Evolutionary conservation across 2,329 filamentous ascomycete genomes (phyloP), one percentile per base, ranked within the genome.

Genomic region (Graphilbum fragrans): DNA sequence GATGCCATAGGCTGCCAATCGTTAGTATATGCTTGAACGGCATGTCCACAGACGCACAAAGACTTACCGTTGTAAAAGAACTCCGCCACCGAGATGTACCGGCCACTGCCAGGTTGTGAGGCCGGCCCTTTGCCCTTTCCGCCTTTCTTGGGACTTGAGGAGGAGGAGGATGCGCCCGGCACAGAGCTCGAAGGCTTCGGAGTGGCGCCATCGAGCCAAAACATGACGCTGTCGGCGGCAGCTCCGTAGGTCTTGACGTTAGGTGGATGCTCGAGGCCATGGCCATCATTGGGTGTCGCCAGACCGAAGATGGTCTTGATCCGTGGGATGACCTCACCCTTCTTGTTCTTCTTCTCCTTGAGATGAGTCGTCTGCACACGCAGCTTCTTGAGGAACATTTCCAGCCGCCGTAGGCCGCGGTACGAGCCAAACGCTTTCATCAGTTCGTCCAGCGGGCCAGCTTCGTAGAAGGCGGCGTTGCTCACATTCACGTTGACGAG

Each of bases 401-500:
- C 54, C 11, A 64, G 45, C 12, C 34, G 43, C 27, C 38, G 18
- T 23, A 48, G 35, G 20, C 43, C 41, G 4, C 44, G 35, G 6
- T 22, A 18, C 5, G 35, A 39, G 7, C 39, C 40, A 5, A 35
- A 35, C 23, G 39, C 34, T n/a, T 47, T 17, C 14, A 27, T 21
- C 22, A 44, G 36, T 18, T 31, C 25, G 21, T 35, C 16, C 22
- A 35, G 32, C 9, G 47, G 1, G 29, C 6, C 29, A 16, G 12
- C 8, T 5, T 16, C 4, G 23, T 63, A 67, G 53, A 77, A 77
- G 17, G 74, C 62, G 3, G 65, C 67, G 46, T 74, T 66, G 0
- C 68, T 67, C 10, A 74, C 66, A 42, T 77, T 76, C 37, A 62
- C 60, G 45, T 77, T 77, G 21, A 77, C 55, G 0, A 77, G 60